Evolutionary conservation across 1,139 yeast species (phyloP).

Genomic region (Lodderomyces orthopsilosis): DNA sequence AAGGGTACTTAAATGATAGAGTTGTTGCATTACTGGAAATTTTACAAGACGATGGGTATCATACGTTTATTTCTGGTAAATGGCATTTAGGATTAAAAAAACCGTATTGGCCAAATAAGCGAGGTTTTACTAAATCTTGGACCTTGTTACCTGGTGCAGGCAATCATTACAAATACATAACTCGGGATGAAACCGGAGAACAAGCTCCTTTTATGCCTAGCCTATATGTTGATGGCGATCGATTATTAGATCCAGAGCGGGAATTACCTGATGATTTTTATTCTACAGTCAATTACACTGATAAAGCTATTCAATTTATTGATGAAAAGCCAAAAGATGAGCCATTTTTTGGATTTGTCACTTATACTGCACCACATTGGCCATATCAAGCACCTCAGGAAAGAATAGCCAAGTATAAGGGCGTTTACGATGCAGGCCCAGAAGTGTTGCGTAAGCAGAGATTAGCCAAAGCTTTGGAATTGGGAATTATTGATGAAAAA

Average conservation of each 20-base stretch:
- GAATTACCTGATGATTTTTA: constrained; percentile 48
- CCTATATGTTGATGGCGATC: constrained; percentile 36
- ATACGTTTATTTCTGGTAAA: constrained; percentile 51
- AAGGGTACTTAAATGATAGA: constrained; percentile 50
- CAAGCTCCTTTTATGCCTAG: constrained; percentile 29
- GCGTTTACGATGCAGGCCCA: constrained; percentile 51
- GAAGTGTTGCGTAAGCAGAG: constrained; percentile 38
- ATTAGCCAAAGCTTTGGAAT: constrained; percentile 35
- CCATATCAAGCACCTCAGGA: constrained; percentile 57
- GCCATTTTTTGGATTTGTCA: constrained; percentile 52
- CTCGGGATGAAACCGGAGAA: constrained; percentile 27
- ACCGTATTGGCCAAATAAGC: constrained; percentile 48
- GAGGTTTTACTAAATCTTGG: constrained; percentile 53
- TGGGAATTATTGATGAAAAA: constrained; percentile 45
- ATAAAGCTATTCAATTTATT: constrained; percentile 38
- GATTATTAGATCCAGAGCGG: constrained; percentile 29
- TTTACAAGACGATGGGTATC: constrained; percentile 44
- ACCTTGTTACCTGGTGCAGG: constrained; percentile 58
- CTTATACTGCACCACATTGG: constrained; percentile 65
- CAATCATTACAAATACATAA: constrained; percentile 52
- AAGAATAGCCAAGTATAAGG: constrained; percentile 45
- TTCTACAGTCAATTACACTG: constrained; percentile 44
- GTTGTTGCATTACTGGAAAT: constrained; percentile 56
- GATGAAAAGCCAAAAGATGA: constrained; percentile 27
- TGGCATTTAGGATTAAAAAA: constrained; percentile 55